These are phyloP conservation scores for Lavandula angustifolia DNA, from an alignment of 257 asterid genomes.

Conservation along the genomic window DNA sequence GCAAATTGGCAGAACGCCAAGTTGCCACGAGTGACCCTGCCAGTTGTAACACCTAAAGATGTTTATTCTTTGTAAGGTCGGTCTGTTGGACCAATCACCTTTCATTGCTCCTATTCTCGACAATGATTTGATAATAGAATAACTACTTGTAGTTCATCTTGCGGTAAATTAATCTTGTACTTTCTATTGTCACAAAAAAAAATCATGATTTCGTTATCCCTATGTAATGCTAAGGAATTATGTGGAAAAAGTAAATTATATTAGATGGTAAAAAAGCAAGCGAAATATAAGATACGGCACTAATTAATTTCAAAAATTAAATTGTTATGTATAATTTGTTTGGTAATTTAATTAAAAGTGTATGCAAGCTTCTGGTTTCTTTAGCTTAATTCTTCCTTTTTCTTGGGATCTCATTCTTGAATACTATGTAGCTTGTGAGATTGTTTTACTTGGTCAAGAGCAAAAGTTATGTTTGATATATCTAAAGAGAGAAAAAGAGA, in stretches of 20 bases:
- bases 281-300: too few relatives aligned
- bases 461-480: neutral
- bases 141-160: neutral
- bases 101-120: conserved; percentile 26
- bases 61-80: conserved; percentile 23
- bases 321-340: too few relatives aligned
- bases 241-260: too few relatives aligned
- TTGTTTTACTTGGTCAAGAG: conserved; percentile 16
- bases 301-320: too few relatives aligned
- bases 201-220: too few relatives aligned
- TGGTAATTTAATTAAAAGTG: too few relatives aligned
- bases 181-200: too few relatives aligned
- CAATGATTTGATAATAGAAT: conserved; percentile 25
- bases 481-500: too few relatives aligned
- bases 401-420: conserved; percentile 15
- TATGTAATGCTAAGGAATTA: too few relatives aligned
- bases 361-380: neutral
- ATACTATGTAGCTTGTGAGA: neutral
- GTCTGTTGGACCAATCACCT: conserved; percentile 20
- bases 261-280: too few relatives aligned
- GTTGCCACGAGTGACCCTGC: conserved; percentile 5
- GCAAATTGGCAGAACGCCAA: conserved; percentile 6
- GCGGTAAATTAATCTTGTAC: too few relatives aligned
- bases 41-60: neutral
- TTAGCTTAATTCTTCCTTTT: neutral